Base-by-base conservation (phyloP, 331 rosid species). In the Spiraea crenata region DNA sequence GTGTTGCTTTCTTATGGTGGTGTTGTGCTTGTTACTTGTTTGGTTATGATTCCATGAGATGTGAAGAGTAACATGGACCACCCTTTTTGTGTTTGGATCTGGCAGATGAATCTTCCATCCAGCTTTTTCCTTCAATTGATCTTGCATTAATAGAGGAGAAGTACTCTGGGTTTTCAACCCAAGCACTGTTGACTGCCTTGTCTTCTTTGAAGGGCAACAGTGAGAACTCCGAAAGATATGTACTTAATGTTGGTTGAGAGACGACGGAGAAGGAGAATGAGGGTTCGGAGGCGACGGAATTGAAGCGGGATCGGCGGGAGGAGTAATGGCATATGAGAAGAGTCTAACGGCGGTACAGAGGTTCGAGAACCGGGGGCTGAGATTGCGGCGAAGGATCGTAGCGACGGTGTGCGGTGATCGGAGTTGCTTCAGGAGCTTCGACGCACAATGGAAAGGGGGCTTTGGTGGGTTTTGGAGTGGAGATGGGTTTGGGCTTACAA, bases 41-140 rank as follows among this genome's bases (percentile, higher is more conserved):
- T 35, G 50, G 51, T 72, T 69, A 39, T 1, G 50, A 70, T 57
- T 70, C 67, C 47, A 1, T 48, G 67, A 67, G 38, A 51, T 57
- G 40, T 38, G 35, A 39, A 59, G 66, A 71, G 60, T 66, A 38
- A 56, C 59, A n/a, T 38, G 61, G 58, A 40, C 69, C 70, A 69
- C 42, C 15, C 0, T 1, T 11, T 7, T 55, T 48, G 3, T 64
- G 67, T 34, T 60, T 7, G 35, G 37, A 56, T 71, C 57, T 76
- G 76, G 69, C 72, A 88, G 97, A 78, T 93, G 84, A 93, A 73
- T 74, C 82, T 93, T 8, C 93, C 97, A 16, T 84, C 97, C 56
- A 77, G 76, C 75, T 92, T 70, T 84, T 92, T 46, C 92, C 96
- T 76, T 88, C 96, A 39, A 65, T 88, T 76, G 97, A 88, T 73